phyloP scores from a whole-genome alignment of 1,284 basidiomycete species.

The Puccinia polysora region DNA sequence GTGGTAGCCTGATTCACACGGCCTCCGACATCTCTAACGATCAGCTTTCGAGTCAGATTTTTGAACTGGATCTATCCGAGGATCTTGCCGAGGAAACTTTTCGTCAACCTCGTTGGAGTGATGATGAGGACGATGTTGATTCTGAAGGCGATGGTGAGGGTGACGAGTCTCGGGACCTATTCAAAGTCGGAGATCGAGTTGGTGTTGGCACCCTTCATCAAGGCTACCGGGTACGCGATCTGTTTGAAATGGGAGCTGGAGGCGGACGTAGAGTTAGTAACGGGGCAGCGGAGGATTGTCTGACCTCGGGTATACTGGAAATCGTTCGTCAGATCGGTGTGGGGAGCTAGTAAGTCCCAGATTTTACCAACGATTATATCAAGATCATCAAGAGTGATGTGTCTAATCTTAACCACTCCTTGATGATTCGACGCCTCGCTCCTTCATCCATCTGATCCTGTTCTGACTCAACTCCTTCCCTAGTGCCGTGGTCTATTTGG shows the following conservation, averaged over 20 bases:
- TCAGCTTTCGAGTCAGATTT: conserved; percentile 11
- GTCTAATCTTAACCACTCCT: not conserved
- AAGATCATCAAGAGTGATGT: too few species aligned
- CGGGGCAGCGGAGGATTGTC: not conserved
- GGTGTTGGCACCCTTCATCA: conserved; percentile 40
- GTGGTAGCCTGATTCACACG: conserved; percentile 22
- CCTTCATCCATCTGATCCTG: too few species aligned
- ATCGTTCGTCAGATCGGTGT: conserved; percentile 42
- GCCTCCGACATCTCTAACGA: not conserved
- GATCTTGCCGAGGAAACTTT: conserved; percentile 35
- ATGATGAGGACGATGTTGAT: conserved; percentile 13
- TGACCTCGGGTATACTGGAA: conserved; percentile 21
- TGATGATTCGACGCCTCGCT: not conserved
- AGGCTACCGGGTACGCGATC: conserved; percentile 33
- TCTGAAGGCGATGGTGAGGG: not conserved
- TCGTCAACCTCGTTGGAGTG: not conserved
- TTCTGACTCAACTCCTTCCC: not conserved
- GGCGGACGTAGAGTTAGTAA: conserved; percentile 16
- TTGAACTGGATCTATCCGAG: conserved; percentile 36
- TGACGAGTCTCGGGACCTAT: conserved; percentile 18
- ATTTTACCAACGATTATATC: too few species aligned
- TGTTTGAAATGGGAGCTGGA: conserved; percentile 13
- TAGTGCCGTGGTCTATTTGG: conserved; percentile 67
- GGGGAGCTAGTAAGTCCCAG: conserved; percentile 33
- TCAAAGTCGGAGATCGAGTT: conserved; percentile 37